Evolutionary conservation across 768 basidiomycete genomes (phyloP).

Genomic region (Panaeolus papilionaceus): DNA sequence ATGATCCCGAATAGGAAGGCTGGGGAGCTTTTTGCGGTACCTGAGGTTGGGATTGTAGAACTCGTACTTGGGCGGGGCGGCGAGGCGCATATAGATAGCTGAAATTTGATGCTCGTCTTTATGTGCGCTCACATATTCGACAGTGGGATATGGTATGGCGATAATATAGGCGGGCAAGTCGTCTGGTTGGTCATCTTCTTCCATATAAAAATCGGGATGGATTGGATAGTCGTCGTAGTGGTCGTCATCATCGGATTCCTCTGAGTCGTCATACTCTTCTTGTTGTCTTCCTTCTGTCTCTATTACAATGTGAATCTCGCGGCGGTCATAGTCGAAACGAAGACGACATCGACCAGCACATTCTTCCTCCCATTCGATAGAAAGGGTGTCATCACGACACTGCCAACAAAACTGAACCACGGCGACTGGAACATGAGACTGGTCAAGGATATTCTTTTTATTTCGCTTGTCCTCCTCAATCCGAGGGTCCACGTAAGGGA

Average conservation of each 20-base stretch:
- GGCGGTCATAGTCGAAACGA: slow-evolving; percentile 46
- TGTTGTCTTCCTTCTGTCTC: slow-evolving; percentile 20
- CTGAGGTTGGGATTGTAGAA: slow-evolving; percentile 11
- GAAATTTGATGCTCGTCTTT: slow-evolving; percentile 36
- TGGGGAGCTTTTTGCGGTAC: slow-evolving; percentile 42
- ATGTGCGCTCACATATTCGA: slow-evolving; percentile 44
- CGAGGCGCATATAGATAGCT: slow-evolving; percentile 50
- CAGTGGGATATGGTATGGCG: slow-evolving; percentile 51
- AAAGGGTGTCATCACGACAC: slow-evolving; percentile 63
- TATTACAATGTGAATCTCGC: slow-evolving; percentile 53
- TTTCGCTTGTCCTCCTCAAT: slow-evolving; percentile 40
- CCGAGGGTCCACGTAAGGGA: slow-evolving; percentile 51
- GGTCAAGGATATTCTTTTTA: slow-evolving; percentile 36
- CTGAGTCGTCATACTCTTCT: neutral
- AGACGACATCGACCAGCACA: slow-evolving; percentile 36
- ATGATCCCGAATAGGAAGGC: slow-evolving; percentile 48
- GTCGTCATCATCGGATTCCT: neutral
- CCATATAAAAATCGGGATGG: slow-evolving; percentile 21
- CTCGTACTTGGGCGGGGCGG: slow-evolving; percentile 37
- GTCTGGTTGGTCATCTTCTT: slow-evolving; percentile 20
- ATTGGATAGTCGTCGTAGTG: neutral
- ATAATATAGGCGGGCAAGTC: slow-evolving; percentile 35
- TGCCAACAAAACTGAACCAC: slow-evolving; percentile 66
- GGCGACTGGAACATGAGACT: slow-evolving; percentile 36
- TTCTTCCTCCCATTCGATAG: slow-evolving; percentile 60